Evolutionary conservation across 1,284 basidiomycete genomes (phyloP), one percentile per base, ranked within the genome.

Genomic region (Ceratobasidium papillatum): DNA sequence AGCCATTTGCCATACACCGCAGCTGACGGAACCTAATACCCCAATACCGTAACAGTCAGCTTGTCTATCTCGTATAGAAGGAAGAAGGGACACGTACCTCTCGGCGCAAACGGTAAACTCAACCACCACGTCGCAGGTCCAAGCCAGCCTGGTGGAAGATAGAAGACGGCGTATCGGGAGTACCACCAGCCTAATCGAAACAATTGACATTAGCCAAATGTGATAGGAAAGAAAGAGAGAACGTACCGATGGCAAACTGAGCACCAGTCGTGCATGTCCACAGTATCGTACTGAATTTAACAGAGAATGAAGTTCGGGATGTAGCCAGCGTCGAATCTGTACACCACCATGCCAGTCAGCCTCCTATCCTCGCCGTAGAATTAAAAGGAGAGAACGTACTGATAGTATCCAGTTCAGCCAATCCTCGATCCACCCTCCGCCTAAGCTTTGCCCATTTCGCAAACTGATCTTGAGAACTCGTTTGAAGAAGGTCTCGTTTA

Each of bases 391-490:
- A 41, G 66, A 22, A 90, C 93, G 83, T 82, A 95, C 94, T 99
- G 77, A 94, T 86, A 82, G 91, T 92, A 84, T 99, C 97, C n/a
- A 99, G 86, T 64, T 99, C 95, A 36, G 89, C 88, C n/a, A 98
- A 82, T 4, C 92, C 93, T 83, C 98, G 98, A 84, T 99, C 98
- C 41, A 98, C 90, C 78, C 89, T 94, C 77, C 98, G 84, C 79
- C 94, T 86, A 79, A 99, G 84, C 84, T 96, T 97, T 56, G 97
- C 97, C 98, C 98, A 99, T 84, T 96, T 99, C 19, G 96, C 94
- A 82, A 99, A 99, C 81, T 99, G 93, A 81, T 99, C 97, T 81
- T 99, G 97, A 14, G 95, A 94, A 79, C 93, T 95, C 36, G 96
- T 99, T 80, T 91, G 90, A 75, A 92, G 83, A 9, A 99, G 88